A percentile compares a stretch with the other conserved stretches of the same genome.
Evolutionary conservation across 2,329 filamentous ascomycete species (phyloP).

Genomic region (Aspergillus spinulosporus): DNA sequence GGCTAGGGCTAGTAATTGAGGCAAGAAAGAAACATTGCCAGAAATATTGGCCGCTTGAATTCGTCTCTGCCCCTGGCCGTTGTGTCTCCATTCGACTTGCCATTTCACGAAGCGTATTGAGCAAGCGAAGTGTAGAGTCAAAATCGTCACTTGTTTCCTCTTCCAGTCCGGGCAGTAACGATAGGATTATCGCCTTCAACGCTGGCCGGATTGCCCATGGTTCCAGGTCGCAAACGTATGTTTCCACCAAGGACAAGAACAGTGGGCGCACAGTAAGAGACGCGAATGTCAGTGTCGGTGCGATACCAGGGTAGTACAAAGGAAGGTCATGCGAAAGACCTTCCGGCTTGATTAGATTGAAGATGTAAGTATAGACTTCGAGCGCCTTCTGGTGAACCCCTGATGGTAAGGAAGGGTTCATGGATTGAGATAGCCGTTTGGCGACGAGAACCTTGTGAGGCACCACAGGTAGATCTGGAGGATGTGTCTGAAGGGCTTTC

Average conservation of each 20-base stretch:
- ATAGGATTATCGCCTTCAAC: conserved; percentile 83
- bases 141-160: conserved; percentile 98
- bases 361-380: conserved; percentile 89
- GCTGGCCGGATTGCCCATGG: conserved; percentile 76
- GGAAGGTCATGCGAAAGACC: conserved; percentile 78
- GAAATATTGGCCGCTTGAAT: conserved; percentile 79
- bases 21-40: conserved; percentile 98
- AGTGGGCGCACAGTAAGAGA: conserved; percentile 88
- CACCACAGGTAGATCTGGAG: conserved; percentile 68
- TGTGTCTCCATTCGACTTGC: conserved; percentile 54
- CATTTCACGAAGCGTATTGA: conserved; percentile 73
- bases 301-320: conserved; percentile 85
- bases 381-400: conserved; percentile 97
- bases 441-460: conserved; percentile 81
- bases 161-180: conserved; percentile 86
- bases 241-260: conserved; percentile 81
- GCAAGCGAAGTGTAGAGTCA: conserved; percentile 75
- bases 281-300: conserved; percentile 87
- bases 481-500: conserved; percentile 90
- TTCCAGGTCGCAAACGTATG: conserved; percentile 72
- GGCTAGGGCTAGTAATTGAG: conserved; percentile 82
- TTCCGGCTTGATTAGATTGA: conserved; percentile 77
- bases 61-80: conserved; percentile 50
- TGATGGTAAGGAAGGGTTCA: conserved; percentile 89
- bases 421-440: conserved; percentile 89